A percentile compares a stretch with the other conserved stretches of the same genome.
Evolutionary conservation across 768 basidiomycete genomes (phyloP).

Genomic region (Auricularia heimuer): DNA sequence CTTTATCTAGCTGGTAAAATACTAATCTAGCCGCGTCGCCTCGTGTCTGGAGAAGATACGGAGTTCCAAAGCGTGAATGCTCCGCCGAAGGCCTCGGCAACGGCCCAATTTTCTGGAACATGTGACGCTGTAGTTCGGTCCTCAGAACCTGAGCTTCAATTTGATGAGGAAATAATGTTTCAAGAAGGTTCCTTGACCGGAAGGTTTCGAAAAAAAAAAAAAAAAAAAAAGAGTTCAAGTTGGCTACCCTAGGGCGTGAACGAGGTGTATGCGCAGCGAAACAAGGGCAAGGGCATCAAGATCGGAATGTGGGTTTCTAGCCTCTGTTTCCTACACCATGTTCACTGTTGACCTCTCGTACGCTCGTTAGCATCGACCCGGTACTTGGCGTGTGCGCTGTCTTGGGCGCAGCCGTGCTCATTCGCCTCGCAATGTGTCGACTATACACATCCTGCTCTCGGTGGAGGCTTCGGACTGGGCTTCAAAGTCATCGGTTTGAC

Average conservation of each 20-base stretch:
- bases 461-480: neutral
- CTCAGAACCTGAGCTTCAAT: no score
- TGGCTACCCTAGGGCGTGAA: neutral
- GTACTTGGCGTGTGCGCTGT: neutral
- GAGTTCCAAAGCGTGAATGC: no score
- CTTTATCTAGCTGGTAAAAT: no score
- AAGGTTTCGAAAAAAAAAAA: no score
- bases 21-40: no score
- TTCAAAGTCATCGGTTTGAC: neutral
- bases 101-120: no score
- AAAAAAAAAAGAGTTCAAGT: no score
- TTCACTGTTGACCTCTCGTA: neutral
- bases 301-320: neutral
- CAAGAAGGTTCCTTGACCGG: no score
- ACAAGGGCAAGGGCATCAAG: slow-evolving; percentile 1
- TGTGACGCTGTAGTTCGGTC: no score
- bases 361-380: neutral
- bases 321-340: neutral
- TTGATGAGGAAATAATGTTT: no score
- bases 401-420: neutral
- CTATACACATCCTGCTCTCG: neutral
- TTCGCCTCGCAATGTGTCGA: neutral
- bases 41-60: no score
- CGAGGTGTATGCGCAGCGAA: neutral
- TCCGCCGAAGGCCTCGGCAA: no score